Conservation (phyloP, 208 protist species). For the Angomonas desouzai region DNA sequence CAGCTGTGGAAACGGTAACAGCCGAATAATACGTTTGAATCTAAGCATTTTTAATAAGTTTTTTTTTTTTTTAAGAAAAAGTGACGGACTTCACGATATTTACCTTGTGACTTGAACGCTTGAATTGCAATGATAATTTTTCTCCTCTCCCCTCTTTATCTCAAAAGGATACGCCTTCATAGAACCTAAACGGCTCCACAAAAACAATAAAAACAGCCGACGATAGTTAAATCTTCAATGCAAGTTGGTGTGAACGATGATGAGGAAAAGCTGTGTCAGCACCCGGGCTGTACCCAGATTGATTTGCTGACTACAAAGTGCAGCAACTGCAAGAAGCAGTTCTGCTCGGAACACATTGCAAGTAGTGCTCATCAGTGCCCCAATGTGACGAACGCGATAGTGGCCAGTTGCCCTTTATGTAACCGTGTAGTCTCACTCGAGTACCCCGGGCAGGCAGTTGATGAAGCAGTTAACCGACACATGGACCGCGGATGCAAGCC, state of each 20-base stretch:
- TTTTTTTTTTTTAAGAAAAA: slow-evolving; percentile 6
- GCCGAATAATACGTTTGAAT: background rate
- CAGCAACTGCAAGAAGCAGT: slow-evolving; percentile 60
- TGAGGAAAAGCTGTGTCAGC: slow-evolving; percentile 61
- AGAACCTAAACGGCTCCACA: background rate
- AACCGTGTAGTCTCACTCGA: slow-evolving; percentile 43
- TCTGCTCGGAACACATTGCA: slow-evolving; percentile 77
- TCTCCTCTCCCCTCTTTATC: slow-evolving; percentile 5
- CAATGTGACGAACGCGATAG: slow-evolving; percentile 28
- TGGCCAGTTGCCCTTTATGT: slow-evolving; percentile 53
- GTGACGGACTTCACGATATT: background rate
- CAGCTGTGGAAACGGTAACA: background rate
- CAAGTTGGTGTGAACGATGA: slow-evolving; percentile 82
- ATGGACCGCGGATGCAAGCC: slow-evolving; percentile 67
- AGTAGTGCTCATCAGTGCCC: slow-evolving; percentile 53
- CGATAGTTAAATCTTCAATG: too few species aligned
- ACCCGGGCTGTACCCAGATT: slow-evolving; percentile 61
- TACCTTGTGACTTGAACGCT: too few species aligned
- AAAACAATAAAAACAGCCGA: too few species aligned
- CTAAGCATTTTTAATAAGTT: background rate
- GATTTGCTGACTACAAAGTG: slow-evolving; percentile 69
- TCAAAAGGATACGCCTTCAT: background rate
- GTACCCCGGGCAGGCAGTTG: slow-evolving; percentile 39
- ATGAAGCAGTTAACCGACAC: slow-evolving; percentile 76
- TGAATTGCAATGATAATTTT: too few species aligned